phyloP scores from a whole-genome alignment of 2,329 filamentous ascomycete species.

The Curvularia hawaiiensis region DNA sequence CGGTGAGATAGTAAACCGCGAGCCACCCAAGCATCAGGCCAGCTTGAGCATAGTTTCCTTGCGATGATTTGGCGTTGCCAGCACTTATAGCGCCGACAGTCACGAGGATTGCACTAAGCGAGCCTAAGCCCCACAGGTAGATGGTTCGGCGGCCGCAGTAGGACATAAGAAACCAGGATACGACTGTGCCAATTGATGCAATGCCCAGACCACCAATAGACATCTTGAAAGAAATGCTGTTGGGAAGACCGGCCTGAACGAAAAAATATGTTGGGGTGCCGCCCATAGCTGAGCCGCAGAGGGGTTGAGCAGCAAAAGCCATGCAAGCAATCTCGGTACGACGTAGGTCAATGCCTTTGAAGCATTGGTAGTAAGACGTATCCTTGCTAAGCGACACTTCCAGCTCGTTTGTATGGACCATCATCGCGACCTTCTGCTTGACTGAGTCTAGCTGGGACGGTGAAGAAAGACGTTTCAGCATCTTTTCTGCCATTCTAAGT shows the following conservation, averaged over 20 bases:
- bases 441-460: slow-evolving; percentile 3
- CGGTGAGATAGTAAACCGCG: slow-evolving; percentile 78
- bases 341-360: slow-evolving; percentile 68
- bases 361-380: slow-evolving; percentile 78
- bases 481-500: slow-evolving; percentile 64
- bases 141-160: slow-evolving; percentile 75
- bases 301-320: slow-evolving; percentile 51
- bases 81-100: slow-evolving; percentile 71
- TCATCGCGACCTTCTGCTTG: slow-evolving; percentile 69
- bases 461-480: slow-evolving; percentile 49
- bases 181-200: slow-evolving; percentile 66
- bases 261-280: slow-evolving; percentile 52
- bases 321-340: slow-evolving; percentile 72
- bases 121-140: slow-evolving; percentile 70
- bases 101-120: slow-evolving; percentile 69
- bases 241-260: slow-evolving; percentile 49
- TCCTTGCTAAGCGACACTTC: slow-evolving; percentile 70
- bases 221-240: slow-evolving; percentile 47
- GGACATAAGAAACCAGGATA: slow-evolving; percentile 78
- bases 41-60: slow-evolving; percentile 44
- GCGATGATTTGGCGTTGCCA: slow-evolving; percentile 44
- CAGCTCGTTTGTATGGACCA: slow-evolving; percentile 80
- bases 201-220: slow-evolving; percentile 60
- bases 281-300: slow-evolving; percentile 25
- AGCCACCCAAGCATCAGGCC: slow-evolving; percentile 45